These are phyloP conservation scores for Ophiosphaerella korrae DNA, from an alignment of 2,329 filamentous ascomycete genomes.

Conservation along the genomic window DNA sequence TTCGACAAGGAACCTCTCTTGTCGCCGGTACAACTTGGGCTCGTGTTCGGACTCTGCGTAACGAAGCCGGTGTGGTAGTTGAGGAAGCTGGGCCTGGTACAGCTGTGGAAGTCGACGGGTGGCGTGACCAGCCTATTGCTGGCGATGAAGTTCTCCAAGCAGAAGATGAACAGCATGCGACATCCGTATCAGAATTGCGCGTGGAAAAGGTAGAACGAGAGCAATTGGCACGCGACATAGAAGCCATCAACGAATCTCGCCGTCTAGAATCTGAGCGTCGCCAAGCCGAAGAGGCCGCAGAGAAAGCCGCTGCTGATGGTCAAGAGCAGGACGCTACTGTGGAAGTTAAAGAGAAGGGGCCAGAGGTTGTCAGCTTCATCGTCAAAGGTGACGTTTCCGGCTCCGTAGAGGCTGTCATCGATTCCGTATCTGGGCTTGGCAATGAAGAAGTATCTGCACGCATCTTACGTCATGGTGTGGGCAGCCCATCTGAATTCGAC, in stretches of 20 bases:
- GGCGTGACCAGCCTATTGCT: conserved; percentile 83
- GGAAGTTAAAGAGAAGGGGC: conserved; percentile 52
- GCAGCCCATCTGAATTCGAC: conserved; percentile 82
- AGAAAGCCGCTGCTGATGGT: conserved; percentile 30
- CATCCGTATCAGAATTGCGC: conserved; percentile 77
- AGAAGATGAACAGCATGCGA: conserved; percentile 75
- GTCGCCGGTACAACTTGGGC: conserved; percentile 90
- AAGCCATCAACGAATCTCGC: conserved; percentile 75
- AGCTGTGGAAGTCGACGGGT: conserved; percentile 92
- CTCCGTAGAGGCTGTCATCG: conserved; percentile 87
- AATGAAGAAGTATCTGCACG: conserved; percentile 81
- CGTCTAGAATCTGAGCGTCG: conserved; percentile 63
- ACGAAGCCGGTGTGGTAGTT: conserved; percentile 79
- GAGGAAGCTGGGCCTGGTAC: conserved; percentile 81
- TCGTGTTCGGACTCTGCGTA: conserved; percentile 79
- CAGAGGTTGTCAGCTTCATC: conserved; percentile 74
- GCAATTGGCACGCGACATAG: conserved; percentile 69
- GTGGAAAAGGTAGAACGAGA: conserved; percentile 72
- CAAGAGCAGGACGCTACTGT: conserved; percentile 32
- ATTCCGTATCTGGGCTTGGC: conserved; percentile 76
- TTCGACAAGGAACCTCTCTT: conserved; percentile 78
- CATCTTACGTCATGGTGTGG: conserved; percentile 78
- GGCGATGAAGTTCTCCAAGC: conserved; percentile 89
- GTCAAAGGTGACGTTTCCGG: conserved; percentile 93
- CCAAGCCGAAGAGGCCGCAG: conserved; percentile 60